Evolutionary conservation across 1,284 basidiomycete genomes (phyloP).

Genomic region (Heliocybe sulcata): DNA sequence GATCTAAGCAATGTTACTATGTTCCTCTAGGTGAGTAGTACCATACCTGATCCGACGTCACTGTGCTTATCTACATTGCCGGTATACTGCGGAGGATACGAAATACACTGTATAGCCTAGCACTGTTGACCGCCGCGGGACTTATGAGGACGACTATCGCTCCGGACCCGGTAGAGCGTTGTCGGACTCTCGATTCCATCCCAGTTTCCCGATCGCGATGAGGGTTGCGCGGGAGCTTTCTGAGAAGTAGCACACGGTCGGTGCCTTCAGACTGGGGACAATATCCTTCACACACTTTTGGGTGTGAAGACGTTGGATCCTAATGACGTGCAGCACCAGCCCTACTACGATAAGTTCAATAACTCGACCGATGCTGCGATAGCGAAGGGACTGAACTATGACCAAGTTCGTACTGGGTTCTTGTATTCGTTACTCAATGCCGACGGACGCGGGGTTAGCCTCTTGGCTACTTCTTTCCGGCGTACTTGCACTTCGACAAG

Average conservation of each 20-base stretch:
- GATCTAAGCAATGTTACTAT: constrained; percentile 90
- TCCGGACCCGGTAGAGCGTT: constrained; percentile 84
- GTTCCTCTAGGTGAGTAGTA: constrained; percentile 63
- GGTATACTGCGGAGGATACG: constrained; percentile 68
- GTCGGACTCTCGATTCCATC: constrained; percentile 93
- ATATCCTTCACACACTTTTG: constrained; percentile 73
- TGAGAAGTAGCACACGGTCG: constrained; percentile 71
- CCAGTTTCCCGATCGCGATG: constrained; percentile 96
- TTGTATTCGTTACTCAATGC: constrained; percentile 7
- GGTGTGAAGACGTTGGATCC: constrained; percentile 95
- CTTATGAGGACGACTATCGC: constrained; percentile 97
- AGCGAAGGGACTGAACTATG: constrained; percentile 90
- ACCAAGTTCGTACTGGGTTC: constrained; percentile 46
- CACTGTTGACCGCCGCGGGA: constrained; percentile 85
- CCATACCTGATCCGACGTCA: neutral
- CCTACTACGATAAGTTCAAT: constrained; percentile 88
- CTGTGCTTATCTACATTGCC: neutral
- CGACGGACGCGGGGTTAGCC: constrained; percentile 75
- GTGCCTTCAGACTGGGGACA: constrained; percentile 73
- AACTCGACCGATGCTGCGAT: constrained; percentile 76
- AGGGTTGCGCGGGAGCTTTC: constrained; percentile 95
- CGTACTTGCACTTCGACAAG: constrained; percentile 83
- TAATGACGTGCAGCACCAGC: constrained; percentile 78
- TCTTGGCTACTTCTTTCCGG: constrained; percentile 90
- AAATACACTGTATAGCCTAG: constrained; percentile 66